Percentiles rank a stretch among this genome's conserved stretches.
Conservation (phyloP, 1,284 basidiomycete species). For the Butyriboletus regius region DNA sequence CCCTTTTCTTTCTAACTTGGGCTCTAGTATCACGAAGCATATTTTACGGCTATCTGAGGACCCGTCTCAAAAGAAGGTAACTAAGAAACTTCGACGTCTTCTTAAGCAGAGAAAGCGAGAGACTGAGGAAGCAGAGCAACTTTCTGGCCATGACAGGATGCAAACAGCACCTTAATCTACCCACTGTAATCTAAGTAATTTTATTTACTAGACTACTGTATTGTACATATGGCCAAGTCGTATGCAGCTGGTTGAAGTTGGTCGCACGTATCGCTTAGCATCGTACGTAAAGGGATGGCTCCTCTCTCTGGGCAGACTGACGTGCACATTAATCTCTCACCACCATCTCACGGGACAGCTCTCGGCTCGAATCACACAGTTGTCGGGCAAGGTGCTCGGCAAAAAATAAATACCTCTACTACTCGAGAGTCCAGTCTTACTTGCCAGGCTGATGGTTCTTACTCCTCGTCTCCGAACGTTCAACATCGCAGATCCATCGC, state of each 20-base stretch:
- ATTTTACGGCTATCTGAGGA: constrained; percentile 45
- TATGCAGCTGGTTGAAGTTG: neutral
- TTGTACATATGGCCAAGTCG: constrained; percentile 3
- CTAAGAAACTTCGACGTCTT: constrained; percentile 41
- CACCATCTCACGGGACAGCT: constrained; percentile 14
- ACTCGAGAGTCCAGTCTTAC: constrained; percentile 9
- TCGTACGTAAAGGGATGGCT: constrained; percentile 27
- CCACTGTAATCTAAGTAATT: constrained; percentile 14
- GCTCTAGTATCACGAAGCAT: constrained; percentile 39
- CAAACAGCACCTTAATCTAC: constrained; percentile 1
- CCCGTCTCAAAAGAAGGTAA: constrained; percentile 33
- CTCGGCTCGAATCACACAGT: constrained; percentile 11
- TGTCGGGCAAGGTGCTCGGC: constrained; percentile 11
- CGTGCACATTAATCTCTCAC: constrained; percentile 22
- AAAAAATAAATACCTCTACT: constrained; percentile 15
- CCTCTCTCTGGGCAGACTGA: constrained; percentile 16
- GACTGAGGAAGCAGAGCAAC: neutral
- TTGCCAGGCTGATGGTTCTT: constrained; percentile 29
- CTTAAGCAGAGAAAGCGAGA: constrained; percentile 38
- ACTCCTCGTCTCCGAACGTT: constrained; percentile 33
- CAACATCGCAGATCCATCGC: constrained; percentile 31
- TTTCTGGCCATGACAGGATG: constrained; percentile 3
- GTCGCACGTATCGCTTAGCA: neutral
- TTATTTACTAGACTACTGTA: constrained; percentile 11
- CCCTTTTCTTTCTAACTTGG: constrained; percentile 7